These are phyloP conservation scores for Glutinoglossum americanum DNA, from an alignment of 495 filamentous ascomycete genomes.

Conservation along the genomic window DNA sequence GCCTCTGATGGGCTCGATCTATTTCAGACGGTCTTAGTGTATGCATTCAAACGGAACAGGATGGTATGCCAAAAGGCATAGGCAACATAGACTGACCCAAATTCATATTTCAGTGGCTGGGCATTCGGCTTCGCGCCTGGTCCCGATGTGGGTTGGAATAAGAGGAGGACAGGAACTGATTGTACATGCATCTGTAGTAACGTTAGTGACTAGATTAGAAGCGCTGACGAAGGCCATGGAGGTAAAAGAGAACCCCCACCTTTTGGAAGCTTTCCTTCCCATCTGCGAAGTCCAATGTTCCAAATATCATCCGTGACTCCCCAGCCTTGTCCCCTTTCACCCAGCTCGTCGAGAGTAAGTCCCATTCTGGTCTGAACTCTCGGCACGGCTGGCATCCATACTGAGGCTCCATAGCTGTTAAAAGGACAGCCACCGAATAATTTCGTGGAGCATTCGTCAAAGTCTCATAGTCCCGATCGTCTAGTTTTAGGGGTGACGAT, in stretches of 20 bases:
- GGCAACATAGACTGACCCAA: conserved; percentile 38
- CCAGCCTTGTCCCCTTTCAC: conserved; percentile 52
- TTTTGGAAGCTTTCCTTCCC: conserved; percentile 76
- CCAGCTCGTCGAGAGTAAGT: conserved; percentile 76
- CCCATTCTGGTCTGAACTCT: conserved; percentile 89
- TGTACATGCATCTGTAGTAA: conserved; percentile 29
- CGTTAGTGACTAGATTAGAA: not conserved
- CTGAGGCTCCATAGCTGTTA: conserved; percentile 70
- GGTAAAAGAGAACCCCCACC: conserved; percentile 23
- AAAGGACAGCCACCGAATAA: conserved; percentile 59
- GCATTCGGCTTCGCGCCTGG: conserved; percentile 49
- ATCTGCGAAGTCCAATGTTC: conserved; percentile 71
- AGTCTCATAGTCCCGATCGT: conserved; percentile 50
- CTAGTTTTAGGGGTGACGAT: conserved; percentile 48
- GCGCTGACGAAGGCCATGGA: not conserved
- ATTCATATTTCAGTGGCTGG: conserved; percentile 67
- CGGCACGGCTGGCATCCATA: conserved; percentile 75
- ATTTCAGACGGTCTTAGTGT: not conserved
- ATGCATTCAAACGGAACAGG: not conserved
- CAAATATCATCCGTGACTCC: conserved; percentile 54
- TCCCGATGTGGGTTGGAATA: conserved; percentile 79
- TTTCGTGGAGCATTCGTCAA: conserved; percentile 60
- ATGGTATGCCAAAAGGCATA: not conserved
- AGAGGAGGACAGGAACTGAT: conserved; percentile 73
- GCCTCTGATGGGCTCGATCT: conserved; percentile 64